A percentile compares a stretch with the other conserved stretches of the same genome.
These are phyloP conservation scores for Zygnema circumcarinatum DNA, from an alignment of 139 green algal species.

Conservation along the genomic window DNA sequence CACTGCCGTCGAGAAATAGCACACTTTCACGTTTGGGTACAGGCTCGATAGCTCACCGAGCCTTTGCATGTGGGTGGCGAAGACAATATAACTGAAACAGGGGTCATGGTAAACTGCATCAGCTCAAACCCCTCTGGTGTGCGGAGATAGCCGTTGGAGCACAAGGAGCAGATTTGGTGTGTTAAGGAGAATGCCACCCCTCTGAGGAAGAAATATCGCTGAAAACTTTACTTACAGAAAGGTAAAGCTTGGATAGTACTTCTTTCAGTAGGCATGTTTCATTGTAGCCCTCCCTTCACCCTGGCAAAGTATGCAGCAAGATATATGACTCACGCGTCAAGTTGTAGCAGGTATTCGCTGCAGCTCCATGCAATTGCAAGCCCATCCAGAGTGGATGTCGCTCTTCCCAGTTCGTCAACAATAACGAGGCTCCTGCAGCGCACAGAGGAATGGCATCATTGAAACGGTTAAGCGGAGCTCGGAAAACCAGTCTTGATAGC, in stretches of 20 bases:
- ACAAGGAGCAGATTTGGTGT: not conserved
- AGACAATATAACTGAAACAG: conserved; percentile 46
- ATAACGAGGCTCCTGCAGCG: conserved; percentile 68
- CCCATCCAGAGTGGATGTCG: conserved; percentile 70
- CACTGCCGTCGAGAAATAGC: conserved; percentile 46
- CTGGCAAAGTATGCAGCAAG: too few relatives aligned
- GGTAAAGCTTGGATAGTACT: too few relatives aligned
- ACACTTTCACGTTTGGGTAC: conserved; percentile 52
- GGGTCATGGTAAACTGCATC: not conserved
- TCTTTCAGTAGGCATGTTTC: too few relatives aligned
- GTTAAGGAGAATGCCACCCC: not conserved
- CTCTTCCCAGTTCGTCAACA: conserved; percentile 76
- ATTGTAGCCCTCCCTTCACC: too few relatives aligned
- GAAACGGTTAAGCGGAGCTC: too few relatives aligned
- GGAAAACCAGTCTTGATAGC: too few relatives aligned
- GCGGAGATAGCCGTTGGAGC: not conserved
- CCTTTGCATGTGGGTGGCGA: conserved; percentile 56
- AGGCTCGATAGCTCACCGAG: conserved; percentile 48
- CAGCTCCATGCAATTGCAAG: conserved; percentile 66
- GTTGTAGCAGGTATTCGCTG: conserved; percentile 45
- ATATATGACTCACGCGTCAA: conserved; percentile 22
- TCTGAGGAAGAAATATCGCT: not conserved
- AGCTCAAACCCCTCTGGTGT: not conserved
- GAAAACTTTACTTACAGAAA: too few relatives aligned
- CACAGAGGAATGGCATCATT: too few relatives aligned